Base-by-base conservation (phyloP, 1,284 basidiomycete species). In the Ustilago shanxiensis region DNA sequence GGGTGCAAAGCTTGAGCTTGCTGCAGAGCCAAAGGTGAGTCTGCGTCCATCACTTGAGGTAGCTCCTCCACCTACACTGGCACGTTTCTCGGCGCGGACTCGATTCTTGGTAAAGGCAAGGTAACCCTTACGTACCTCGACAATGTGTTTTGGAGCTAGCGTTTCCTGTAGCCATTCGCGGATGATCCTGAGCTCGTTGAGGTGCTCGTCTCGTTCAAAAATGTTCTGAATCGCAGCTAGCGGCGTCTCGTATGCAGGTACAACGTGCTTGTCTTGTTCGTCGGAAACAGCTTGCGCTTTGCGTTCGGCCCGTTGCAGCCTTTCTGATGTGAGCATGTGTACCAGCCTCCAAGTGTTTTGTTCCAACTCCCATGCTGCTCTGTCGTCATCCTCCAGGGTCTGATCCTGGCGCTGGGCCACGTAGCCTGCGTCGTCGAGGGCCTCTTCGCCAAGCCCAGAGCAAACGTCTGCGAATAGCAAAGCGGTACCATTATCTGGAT, bases 81-180 rank as follows among this genome's bases (percentile, higher is more conserved):
- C 67, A 10, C 84, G 79, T 55, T 80, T 81, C 33, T 83, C 80
- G 11, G 79, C 79, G 10, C 83, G 72, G 11, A 85, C 65, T 10
- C 74, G 67, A 39, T 83, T 84, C 67, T 83, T 84, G 41, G 82
- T 86, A 58, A 84, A 85, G 11, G 83, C 78, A 35, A 79, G 70
- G 53, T 86, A 86, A 31, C 84, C 84, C 45, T 86, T 85, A 59
- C 84, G 79, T 9, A 84, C 81, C 50, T 86, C 84, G 22, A 84
- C 79, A 18, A 79, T 61, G 49, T 83, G 80, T 26, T 59, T 67
- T 5, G 79, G 75, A 6, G 72, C 75, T 1, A 82, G 72, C 18
- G 79, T 68, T n/a, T 81, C 79, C 57, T 81, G 79, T 20, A 86
- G 74, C 83, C 83, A 86, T 45, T 85, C 81, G 54, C 83, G 80